Conservation (phyloP, 805 yeast species). For the Isabelozyma gotoi region DNA sequence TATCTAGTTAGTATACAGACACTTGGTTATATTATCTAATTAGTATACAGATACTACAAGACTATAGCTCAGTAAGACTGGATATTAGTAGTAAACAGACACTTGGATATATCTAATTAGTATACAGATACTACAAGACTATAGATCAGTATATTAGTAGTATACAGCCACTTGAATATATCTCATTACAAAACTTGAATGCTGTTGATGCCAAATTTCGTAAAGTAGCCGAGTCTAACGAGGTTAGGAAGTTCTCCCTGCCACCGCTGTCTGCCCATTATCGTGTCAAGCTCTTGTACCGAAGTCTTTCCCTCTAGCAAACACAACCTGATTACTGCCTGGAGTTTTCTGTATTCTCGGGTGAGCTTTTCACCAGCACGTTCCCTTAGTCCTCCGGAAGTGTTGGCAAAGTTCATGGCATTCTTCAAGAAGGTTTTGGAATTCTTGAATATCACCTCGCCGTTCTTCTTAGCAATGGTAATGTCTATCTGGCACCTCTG, state of each 20-base stretch:
- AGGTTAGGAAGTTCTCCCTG: constrained; percentile 21
- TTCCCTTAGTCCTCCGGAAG: constrained; percentile 54
- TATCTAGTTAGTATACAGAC: no score
- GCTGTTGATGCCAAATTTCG: constrained; percentile 14
- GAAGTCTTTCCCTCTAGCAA: constrained; percentile 40
- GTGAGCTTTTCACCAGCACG: constrained; percentile 40
- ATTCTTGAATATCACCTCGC: constrained; percentile 34
- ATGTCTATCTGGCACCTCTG: constrained; percentile 42
- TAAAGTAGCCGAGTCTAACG: constrained; percentile 26
- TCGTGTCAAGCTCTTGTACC: constrained; percentile 25
- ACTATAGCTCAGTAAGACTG: no score
- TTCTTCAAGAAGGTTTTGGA: constrained; percentile 44
- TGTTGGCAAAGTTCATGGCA: constrained; percentile 44
- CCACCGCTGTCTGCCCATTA: constrained; percentile 33
- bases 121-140: no score
- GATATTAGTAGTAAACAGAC: no score
- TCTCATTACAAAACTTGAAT: no score
- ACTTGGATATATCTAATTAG: no score
- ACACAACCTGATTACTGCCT: constrained; percentile 47
- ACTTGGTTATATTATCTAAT: no score
- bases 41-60: no score
- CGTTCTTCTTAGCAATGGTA: constrained; percentile 29
- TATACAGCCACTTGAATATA: no score
- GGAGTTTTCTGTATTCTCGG: constrained; percentile 42
- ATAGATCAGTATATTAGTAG: no score